Base-by-base conservation (phyloP, 2,329 filamentous ascomycete genomes). In the Xylariaceae sp. region DNA sequence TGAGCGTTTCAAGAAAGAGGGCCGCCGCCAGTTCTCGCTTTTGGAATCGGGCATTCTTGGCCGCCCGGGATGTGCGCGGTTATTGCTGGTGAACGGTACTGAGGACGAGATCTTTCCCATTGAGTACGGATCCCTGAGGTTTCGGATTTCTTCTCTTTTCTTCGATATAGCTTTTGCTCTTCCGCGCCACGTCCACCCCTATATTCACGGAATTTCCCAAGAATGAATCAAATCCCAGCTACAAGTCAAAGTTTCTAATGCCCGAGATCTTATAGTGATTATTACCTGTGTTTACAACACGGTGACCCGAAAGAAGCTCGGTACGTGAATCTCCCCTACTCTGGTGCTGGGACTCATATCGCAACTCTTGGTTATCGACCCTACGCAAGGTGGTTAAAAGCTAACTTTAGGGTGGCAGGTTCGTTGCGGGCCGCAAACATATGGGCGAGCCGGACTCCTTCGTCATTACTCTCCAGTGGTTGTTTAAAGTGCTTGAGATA, bases 81-180 rank as follows among this genome's bases (percentile, higher is more conserved):
- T 83, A 49, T 63, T 84, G 36, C 68, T 84, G 5, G 80, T 84
- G 8, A 84, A 84, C 60, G 72, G 81, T 0, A 78, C 75, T 1
- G 73, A 79, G 29, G 81, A 84, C 62, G 80, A 82, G 69, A 82
- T 84, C 45, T 84, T 84, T 66, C 81, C 81, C 0, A 79, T 84
- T 43, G 81, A 84, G 32, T 34, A 34, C 32, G 10, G 10, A 34
- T 34, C 32, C 32, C 32, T 10, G 32, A 34, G 32, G 3, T 34
- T 10, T 15, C 32, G 10, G 13, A 34, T 34, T 13, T 10, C 13
- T n/a, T n/a, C n/a, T n/a, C n/a, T n/a, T 30, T 30, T 30, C n/a
- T 30, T 30, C 29, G 6, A 30, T 10, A 30, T 10, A 30, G 29
- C 29, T 10, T 30, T 30, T 30, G 29, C 29, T 30, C 29, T 10